phyloP scores from a whole-genome alignment of 768 basidiomycete species.

The Russula griseocarnosa region DNA sequence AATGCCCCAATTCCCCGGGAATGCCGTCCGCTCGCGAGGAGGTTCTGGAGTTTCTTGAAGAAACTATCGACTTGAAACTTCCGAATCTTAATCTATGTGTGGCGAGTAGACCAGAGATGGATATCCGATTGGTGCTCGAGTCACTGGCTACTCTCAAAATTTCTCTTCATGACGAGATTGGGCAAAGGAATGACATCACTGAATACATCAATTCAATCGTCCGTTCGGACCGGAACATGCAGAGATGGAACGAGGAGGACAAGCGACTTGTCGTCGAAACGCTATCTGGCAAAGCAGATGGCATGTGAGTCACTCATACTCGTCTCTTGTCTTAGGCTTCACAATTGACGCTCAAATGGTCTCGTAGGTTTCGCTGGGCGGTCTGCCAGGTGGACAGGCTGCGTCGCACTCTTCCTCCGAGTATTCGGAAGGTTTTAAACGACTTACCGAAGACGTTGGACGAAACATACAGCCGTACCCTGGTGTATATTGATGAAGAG shows the following conservation, averaged over 20 bases:
- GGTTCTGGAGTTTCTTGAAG: not conserved
- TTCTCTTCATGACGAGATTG: not conserved
- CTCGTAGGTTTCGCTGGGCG: not conserved
- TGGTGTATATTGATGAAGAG: not conserved
- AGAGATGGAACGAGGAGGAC: not conserved
- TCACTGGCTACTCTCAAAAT: not conserved
- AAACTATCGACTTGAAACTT: not conserved
- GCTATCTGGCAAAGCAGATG: not conserved
- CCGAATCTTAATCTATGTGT: not conserved
- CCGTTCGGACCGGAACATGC: not conserved
- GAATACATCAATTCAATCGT: not conserved
- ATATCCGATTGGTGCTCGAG: not conserved
- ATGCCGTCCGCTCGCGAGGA: not conserved
- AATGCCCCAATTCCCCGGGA: not conserved
- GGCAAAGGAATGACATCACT: not conserved
- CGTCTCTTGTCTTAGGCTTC: not conserved
- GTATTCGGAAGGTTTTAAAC: not conserved
- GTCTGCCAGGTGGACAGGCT: conserved; percentile 2
- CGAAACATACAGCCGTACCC: not conserved
- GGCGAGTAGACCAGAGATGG: not conserved
- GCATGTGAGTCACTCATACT: too few species aligned
- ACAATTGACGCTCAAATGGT: too few species aligned
- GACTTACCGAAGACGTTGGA: not conserved
- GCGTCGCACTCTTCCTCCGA: not conserved
- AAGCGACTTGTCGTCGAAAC: not conserved